Evolutionary conservation across 768 basidiomycete genomes (phyloP).

Genomic region (Russula foetens): DNA sequence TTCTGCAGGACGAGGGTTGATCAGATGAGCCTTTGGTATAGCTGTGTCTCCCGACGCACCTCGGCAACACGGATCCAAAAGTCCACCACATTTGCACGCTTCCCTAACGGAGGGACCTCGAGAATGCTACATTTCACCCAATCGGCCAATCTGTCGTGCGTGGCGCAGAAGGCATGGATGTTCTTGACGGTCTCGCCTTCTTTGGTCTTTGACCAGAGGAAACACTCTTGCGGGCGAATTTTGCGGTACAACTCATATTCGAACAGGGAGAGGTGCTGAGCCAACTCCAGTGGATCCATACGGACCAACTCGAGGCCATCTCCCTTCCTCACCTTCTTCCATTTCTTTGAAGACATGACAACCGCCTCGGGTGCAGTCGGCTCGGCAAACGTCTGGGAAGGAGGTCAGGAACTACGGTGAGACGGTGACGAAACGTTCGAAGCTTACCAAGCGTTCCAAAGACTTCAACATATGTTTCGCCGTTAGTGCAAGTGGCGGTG

Average conservation of each 20-base stretch:
- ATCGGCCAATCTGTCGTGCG: conserved; percentile 50
- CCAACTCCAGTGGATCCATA: conserved; percentile 60
- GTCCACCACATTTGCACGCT: conserved; percentile 52
- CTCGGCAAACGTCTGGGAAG: conserved; percentile 16
- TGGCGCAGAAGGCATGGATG: conserved; percentile 46
- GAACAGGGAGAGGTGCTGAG: conserved; percentile 73
- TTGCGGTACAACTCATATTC: conserved; percentile 63
- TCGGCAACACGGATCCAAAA: conserved; percentile 76
- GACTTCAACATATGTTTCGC: conserved; percentile 44
- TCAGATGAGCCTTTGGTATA: background rate
- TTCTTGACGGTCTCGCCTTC: conserved; percentile 35
- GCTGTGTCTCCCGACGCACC: conserved; percentile 35
- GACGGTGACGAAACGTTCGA: background rate
- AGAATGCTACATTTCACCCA: conserved; percentile 66
- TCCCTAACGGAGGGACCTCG: conserved; percentile 39
- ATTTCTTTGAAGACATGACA: conserved; percentile 20
- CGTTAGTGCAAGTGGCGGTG: conserved; percentile 34
- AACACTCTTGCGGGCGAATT: conserved; percentile 67
- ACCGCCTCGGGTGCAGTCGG: background rate
- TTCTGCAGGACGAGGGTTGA: conserved; percentile 36
- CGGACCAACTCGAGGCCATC: conserved; percentile 55
- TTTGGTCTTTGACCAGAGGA: conserved; percentile 44
- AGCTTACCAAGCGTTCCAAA: conserved; percentile 50
- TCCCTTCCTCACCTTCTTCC: conserved; percentile 39
- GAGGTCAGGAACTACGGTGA: background rate